These are phyloP conservation scores for Penstemon barbatus DNA, from an alignment of 257 asterid genomes.

Conservation along the genomic window DNA sequence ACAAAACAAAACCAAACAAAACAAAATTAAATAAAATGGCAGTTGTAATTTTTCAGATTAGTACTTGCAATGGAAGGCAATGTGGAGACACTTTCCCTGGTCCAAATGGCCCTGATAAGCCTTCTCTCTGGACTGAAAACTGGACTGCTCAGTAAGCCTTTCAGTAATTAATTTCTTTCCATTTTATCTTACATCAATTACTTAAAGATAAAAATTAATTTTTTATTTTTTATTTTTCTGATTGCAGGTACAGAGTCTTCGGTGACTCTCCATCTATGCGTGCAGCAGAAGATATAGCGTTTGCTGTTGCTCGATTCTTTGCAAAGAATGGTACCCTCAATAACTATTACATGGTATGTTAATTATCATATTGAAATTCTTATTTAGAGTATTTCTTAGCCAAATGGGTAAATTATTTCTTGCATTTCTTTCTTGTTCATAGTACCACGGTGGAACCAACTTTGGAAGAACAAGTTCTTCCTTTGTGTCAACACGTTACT, in stretches of 20 bases:
- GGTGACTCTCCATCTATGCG: slow-evolving; percentile 92
- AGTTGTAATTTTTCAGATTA: slow-evolving; percentile 44
- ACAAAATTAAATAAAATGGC: background rate
- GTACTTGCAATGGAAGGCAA: slow-evolving; percentile 85
- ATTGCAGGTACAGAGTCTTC: slow-evolving; percentile 65
- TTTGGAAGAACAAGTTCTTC: slow-evolving; percentile 86
- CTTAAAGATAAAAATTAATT: no score
- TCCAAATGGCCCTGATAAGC: slow-evolving; percentile 79
- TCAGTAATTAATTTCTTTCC: no score
- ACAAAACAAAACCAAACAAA: no score
- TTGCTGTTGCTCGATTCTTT: slow-evolving; percentile 75
- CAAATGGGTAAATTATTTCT: background rate
- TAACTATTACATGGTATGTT: slow-evolving; percentile 84
- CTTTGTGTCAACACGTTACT: slow-evolving; percentile 88
- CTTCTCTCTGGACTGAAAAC: slow-evolving; percentile 87
- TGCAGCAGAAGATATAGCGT: slow-evolving; percentile 89
- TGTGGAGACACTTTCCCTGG: slow-evolving; percentile 84
- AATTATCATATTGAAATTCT: background rate
- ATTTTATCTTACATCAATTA: background rate
- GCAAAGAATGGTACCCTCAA: slow-evolving; percentile 81
- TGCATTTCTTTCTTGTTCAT: background rate
- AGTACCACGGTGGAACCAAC: slow-evolving; percentile 93
- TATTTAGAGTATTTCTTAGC: background rate
- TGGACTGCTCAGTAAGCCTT: slow-evolving; percentile 82
- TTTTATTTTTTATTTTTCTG: background rate